Evolutionary conservation across 2,329 filamentous ascomycete species (phyloP), one percentile per base, ranked within the genome.

Genomic region (Corinectria fuckeliana): DNA sequence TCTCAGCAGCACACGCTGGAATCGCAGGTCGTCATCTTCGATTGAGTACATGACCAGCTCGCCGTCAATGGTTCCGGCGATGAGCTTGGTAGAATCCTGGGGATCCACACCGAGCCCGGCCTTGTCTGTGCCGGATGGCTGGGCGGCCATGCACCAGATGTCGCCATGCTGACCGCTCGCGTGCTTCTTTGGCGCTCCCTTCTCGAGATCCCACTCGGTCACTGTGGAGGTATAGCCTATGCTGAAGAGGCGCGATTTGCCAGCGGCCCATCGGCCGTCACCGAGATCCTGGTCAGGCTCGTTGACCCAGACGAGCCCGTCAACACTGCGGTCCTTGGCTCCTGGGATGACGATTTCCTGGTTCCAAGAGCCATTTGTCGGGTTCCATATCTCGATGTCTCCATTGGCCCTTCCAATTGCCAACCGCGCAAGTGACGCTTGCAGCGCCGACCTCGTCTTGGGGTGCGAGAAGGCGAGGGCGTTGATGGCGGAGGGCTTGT

Each of bases 311-410:
- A 89, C 90, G 23, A 99, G 82, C 7, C 92, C 92, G 77, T 99
- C 95, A 62, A 97, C 90, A 71, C 91, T 96, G 64, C 93, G 85
- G 69, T 93, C 91, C 69, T 91, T 89, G 49, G 92, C 93, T 63
- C 94, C 93, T 32, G 87, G 85, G 50, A 98, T 89, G 61, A 93
- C 88, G 36, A 88, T 88, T 80, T 99, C 95, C 75, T 98, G 95
- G 64, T 92, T 85, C 95, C 95, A 99, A 62, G 84, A 81, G 14
- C 91, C 92, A 64, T 86, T 86, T 53, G 88, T 80, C 3, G 94
- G 93, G 75, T 97, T 97, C 95, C 95, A 99, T 65, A 99, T 93
- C 78, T 99, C 95, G 69, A 99, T 95, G 72, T 97, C 92, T 69
- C 95, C 95, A 75, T 98, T 97, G 58, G 92, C 91, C 66, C 95